Conservation (phyloP, 306 rosid species). For the Senna tora region DNA sequence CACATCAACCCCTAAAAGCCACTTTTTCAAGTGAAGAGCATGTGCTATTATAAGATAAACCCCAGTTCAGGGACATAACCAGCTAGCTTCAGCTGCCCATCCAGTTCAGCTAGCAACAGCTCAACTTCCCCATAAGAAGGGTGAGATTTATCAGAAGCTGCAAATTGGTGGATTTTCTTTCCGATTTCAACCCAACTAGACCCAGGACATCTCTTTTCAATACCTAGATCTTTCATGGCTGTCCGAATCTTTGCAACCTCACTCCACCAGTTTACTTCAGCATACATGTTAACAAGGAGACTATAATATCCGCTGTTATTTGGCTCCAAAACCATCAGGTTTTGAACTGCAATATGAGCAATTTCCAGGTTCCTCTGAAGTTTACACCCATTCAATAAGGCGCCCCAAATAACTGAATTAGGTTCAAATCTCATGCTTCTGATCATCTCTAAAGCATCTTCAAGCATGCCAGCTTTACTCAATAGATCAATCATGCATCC, state of each 20-base stretch:
- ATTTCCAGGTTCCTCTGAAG: constrained; percentile 63
- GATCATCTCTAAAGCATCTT: constrained; percentile 68
- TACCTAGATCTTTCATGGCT: constrained; percentile 66
- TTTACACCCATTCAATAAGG: constrained; percentile 81
- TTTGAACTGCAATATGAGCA: constrained; percentile 54
- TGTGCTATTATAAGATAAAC: constrained; percentile 11
- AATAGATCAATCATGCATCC: constrained; percentile 86
- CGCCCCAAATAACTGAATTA: constrained; percentile 78
- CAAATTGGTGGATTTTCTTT: constrained; percentile 56
- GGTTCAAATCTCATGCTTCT: constrained; percentile 58
- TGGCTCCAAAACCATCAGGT: constrained; percentile 68
- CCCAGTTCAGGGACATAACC: constrained; percentile 50
- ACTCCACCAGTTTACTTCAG: constrained; percentile 64
- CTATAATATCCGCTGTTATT: constrained; percentile 64
- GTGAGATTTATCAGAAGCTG: constrained; percentile 66
- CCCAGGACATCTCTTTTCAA: constrained; percentile 75
- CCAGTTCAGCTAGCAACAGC: constrained; percentile 52
- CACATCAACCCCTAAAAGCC: not conserved
- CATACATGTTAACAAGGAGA: constrained; percentile 71
- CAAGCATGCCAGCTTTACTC: constrained; percentile 79
- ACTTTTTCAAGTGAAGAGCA: constrained; percentile 16
- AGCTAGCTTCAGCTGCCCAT: constrained; percentile 61
- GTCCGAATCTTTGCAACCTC: constrained; percentile 63
- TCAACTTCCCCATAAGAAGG: constrained; percentile 53
- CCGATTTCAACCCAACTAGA: constrained; percentile 79